These are phyloP conservation scores for Drosera spatulata DNA, from an alignment of 179 eudicot genomes.

Conservation along the genomic window DNA sequence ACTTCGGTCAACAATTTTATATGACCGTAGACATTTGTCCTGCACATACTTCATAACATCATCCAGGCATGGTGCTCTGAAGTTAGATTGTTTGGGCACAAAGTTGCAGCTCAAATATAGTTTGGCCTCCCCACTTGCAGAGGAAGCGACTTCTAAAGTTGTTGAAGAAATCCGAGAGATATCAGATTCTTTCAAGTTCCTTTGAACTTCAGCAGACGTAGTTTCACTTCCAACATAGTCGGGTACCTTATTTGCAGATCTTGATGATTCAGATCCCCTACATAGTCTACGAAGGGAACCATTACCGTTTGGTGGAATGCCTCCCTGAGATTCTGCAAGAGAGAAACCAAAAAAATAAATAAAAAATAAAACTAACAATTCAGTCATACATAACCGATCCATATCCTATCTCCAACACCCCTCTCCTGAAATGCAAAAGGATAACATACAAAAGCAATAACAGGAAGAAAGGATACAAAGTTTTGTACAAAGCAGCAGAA, in stretches of 20 bases:
- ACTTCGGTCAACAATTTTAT: conserved; percentile 32
- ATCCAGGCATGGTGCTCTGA: conserved; percentile 29
- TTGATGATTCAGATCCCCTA: conserved; percentile 6
- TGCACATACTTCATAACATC: conserved; percentile 27
- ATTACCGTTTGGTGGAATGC: conserved; percentile 13
- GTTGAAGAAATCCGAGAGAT: conserved; percentile 10
- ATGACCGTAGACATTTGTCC: conserved; percentile 29
- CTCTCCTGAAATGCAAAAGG: too few relatives aligned
- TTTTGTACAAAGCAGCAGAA: too few relatives aligned
- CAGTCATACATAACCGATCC: too few relatives aligned
- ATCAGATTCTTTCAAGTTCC: conserved; percentile 9
- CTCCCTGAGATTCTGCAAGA: conserved; percentile 27
- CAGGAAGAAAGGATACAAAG: too few relatives aligned
- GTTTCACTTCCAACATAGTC: conserved; percentile 9
- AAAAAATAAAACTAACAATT: background rate
- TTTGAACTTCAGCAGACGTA: conserved; percentile 10
- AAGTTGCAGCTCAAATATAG: conserved; percentile 25
- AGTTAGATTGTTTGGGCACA: conserved; percentile 15
- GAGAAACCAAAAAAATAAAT: conserved; percentile 5
- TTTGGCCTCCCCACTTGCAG: conserved; percentile 42
- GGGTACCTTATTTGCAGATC: conserved; percentile 9
- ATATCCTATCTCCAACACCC: too few relatives aligned
- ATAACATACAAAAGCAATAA: too few relatives aligned
- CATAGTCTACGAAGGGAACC: conserved; percentile 6
- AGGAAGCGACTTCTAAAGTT: conserved; percentile 35